Evolutionary conservation across 345 rosid species (phyloP).

Genomic region (Linum usitatissimum): DNA sequence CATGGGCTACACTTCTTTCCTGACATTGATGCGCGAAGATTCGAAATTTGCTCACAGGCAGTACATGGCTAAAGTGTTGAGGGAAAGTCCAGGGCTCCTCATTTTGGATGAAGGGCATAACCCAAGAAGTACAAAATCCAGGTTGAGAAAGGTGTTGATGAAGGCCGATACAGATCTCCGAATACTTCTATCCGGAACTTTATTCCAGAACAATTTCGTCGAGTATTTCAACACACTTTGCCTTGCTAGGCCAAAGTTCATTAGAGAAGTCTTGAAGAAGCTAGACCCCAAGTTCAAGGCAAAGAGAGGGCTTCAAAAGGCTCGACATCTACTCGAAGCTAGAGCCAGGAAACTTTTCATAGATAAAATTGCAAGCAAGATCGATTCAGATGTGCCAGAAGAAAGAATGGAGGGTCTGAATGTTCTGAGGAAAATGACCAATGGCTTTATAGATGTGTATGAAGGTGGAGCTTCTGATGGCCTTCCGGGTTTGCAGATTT

Average conservation of each 20-base stretch:
- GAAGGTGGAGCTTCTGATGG: slow-evolving; percentile 54
- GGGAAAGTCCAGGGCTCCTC: slow-evolving; percentile 82
- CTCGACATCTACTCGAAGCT: slow-evolving; percentile 55
- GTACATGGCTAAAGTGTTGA: slow-evolving; percentile 73
- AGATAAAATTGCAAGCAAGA: slow-evolving; percentile 68
- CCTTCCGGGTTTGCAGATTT: slow-evolving; percentile 87
- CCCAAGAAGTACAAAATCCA: slow-evolving; percentile 85
- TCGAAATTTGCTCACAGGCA: slow-evolving; percentile 64
- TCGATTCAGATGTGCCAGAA: slow-evolving; percentile 49
- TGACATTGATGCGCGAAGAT: slow-evolving; percentile 79
- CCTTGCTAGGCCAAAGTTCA: slow-evolving; percentile 77
- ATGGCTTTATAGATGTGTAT: slow-evolving; percentile 67
- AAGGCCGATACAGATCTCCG: slow-evolving; percentile 68
- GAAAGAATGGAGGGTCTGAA: slow-evolving; percentile 72
- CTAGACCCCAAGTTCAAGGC: slow-evolving; percentile 53
- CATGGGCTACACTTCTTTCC: slow-evolving; percentile 93
- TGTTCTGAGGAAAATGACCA: slow-evolving; percentile 69
- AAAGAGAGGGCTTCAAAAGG: slow-evolving; percentile 36
- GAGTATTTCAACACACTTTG: slow-evolving; percentile 90
- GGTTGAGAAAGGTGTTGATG: slow-evolving; percentile 84
- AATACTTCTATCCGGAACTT: slow-evolving; percentile 75
- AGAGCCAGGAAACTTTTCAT: slow-evolving; percentile 77
- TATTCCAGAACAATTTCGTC: slow-evolving; percentile 92
- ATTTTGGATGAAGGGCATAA: slow-evolving; percentile 89
- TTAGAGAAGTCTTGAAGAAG: slow-evolving; percentile 50